phyloP scores from a whole-genome alignment of 192 early-diverging fungal genomes.

The Umbelopsis vinacea region DNA sequence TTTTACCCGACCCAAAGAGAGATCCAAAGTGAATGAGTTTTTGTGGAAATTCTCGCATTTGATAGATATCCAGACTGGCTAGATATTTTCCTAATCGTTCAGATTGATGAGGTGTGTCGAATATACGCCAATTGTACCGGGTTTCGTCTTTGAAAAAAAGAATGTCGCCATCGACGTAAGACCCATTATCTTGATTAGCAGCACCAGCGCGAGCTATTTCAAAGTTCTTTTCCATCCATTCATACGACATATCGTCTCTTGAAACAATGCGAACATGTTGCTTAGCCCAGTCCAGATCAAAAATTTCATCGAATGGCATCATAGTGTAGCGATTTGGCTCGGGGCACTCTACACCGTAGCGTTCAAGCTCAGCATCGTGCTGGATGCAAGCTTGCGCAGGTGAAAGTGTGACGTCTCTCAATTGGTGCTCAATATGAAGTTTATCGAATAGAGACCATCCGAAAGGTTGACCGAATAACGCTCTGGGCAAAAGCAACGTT shows the following conservation, averaged over 20 bases:
- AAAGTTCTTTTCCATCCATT: constrained; percentile 33
- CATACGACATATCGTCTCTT: constrained; percentile 30
- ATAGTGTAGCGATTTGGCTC: constrained; percentile 27
- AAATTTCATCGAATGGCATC: constrained; percentile 39
- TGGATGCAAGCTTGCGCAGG: constrained; percentile 4
- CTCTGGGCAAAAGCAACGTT: constrained; percentile 51
- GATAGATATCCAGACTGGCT: constrained; percentile 28
- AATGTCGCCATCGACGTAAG: constrained; percentile 40
- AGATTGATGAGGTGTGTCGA: constrained; percentile 25
- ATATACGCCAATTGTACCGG: constrained; percentile 44
- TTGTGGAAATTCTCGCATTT: constrained; percentile 27
- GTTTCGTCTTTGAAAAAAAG: constrained; percentile 40
- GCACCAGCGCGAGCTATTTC: constrained; percentile 25
- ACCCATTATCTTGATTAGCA: constrained; percentile 15
- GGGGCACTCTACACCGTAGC: constrained; percentile 25
- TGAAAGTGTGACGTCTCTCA: constrained; percentile 30
- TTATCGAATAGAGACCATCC: constrained; percentile 35
- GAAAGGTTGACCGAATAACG: constrained; percentile 47
- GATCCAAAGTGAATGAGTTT: constrained; percentile 40
- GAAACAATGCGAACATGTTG: constrained; percentile 35
- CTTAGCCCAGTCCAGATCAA: constrained; percentile 38
- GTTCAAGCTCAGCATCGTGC: constrained; percentile 5
- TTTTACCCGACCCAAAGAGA: constrained; percentile 40
- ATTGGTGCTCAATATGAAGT: constrained; percentile 32
- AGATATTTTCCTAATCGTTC: constrained; percentile 34